phyloP scores from a whole-genome alignment of 1,139 yeast species.

The Geotrichum reessii region DNA sequence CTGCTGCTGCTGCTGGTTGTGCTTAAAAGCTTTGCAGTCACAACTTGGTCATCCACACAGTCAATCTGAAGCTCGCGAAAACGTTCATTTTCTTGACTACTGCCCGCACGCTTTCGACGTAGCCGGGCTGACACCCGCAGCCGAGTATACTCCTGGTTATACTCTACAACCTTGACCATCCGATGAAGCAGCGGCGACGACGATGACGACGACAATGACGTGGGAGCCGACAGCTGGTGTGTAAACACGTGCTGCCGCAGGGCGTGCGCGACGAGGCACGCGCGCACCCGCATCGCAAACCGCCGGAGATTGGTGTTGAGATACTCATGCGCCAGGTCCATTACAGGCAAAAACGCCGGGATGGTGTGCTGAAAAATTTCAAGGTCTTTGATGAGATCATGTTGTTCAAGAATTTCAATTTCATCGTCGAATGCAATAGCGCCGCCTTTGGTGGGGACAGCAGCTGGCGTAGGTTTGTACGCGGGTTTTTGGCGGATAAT shows the following conservation, averaged over 20 bases:
- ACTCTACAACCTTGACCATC: background rate
- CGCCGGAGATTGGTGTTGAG: slow-evolving; percentile 7
- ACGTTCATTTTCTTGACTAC: background rate
- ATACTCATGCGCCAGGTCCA: slow-evolving; percentile 4
- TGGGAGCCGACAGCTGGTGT: background rate
- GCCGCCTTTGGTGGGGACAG: background rate
- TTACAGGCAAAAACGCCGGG: slow-evolving; percentile 12
- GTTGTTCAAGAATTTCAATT: background rate
- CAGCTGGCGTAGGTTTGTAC: background rate
- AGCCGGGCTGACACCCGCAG: background rate
- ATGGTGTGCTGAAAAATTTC: slow-evolving; percentile 14
- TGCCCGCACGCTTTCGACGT: background rate
- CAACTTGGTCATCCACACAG: background rate
- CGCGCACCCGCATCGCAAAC: slow-evolving; percentile 1
- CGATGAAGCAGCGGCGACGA: background rate
- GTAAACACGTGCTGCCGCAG: background rate
- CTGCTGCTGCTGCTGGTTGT: too few relatives aligned
- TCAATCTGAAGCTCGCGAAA: background rate
- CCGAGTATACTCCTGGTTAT: background rate
- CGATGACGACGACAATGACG: background rate
- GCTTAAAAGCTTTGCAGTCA: background rate
- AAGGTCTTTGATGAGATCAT: background rate
- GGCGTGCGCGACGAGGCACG: background rate
- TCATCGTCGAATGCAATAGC: background rate
- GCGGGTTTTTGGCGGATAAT: slow-evolving; percentile 1